Conservation (phyloP, 371 early-diverging fungal genomes). For the Batkoa obscura region DNA sequence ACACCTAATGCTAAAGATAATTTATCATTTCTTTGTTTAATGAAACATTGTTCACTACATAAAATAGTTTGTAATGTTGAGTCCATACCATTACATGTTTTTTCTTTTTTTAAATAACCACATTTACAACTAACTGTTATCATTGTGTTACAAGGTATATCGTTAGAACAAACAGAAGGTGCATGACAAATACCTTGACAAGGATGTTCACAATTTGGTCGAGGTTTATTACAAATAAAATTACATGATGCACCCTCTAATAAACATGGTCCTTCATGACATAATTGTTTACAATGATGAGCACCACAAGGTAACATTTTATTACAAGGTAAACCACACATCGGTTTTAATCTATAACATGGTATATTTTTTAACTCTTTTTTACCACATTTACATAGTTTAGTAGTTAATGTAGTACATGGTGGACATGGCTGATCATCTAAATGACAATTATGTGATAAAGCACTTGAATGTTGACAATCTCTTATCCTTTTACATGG, state of each 20-base stretch:
- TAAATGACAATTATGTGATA: conserved; percentile 54
- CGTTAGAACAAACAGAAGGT: conserved; percentile 34
- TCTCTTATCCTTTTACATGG: conserved; percentile 36
- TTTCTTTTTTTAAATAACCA: conserved; percentile 18
- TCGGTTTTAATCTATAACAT: conserved; percentile 42
- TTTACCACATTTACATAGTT: conserved; percentile 51
- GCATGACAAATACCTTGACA: conserved; percentile 45
- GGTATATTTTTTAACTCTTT: conserved; percentile 43
- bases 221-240: conserved; percentile 36
- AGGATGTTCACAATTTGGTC: conserved; percentile 44
- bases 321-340: conserved; percentile 47
- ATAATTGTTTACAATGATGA: conserved; percentile 46
- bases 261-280: conserved; percentile 48
- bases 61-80: conserved; percentile 11
- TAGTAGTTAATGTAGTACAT: conserved; percentile 37
- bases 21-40: conserved; percentile 44
- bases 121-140: conserved; percentile 43
- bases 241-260: conserved; percentile 21
- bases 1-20: conserved; percentile 36
- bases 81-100: conserved; percentile 24
- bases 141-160: conserved; percentile 24
- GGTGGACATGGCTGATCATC: conserved; percentile 54
- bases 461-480: conserved; percentile 44
- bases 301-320: conserved; percentile 38
- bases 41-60: conserved; percentile 51